Percentiles rank a stretch among this genome's conserved stretches.
These are phyloP conservation scores for Simmondsia chinensis DNA, from an alignment of 148 eudicot genomes.

Conservation along the genomic window DNA sequence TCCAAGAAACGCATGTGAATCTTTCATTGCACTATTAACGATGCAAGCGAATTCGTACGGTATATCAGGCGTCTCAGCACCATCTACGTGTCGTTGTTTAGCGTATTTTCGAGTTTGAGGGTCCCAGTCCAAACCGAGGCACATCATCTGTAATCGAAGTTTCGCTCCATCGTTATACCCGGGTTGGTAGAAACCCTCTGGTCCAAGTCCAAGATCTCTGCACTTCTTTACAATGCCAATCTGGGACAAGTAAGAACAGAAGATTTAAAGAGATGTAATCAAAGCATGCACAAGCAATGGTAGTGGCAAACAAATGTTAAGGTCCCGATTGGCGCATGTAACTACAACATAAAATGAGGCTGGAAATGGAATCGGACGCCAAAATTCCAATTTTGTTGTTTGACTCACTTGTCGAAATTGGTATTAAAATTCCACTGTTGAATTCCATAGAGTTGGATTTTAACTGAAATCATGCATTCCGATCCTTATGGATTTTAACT, in stretches of 20 bases:
- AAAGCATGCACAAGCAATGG: no score
- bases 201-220: slow-evolving; percentile 40
- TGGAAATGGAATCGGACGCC: no score
- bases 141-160: slow-evolving; percentile 61
- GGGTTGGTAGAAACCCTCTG: slow-evolving; percentile 64
- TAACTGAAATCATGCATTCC: no score
- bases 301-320: no score
- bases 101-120: slow-evolving; percentile 37
- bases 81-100: slow-evolving; percentile 22
- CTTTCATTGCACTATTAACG: slow-evolving; percentile 33
- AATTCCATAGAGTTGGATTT: no score
- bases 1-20: slow-evolving; percentile 27
- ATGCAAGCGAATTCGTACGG: slow-evolving; percentile 27
- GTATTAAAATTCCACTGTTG: no score
- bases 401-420: no score
- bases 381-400: no score
- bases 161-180: slow-evolving; percentile 45
- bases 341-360: no score
- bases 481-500: no score
- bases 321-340: no score
- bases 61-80: slow-evolving; percentile 27
- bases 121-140: slow-evolving; percentile 65
- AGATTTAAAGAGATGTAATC: no score
- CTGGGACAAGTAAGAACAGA: slow-evolving; percentile 13
- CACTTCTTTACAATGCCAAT: slow-evolving; percentile 35